Evolutionary conservation across 1,139 yeast genomes (phyloP), one percentile per base, ranked within the genome.

Genomic region (Schwanniomyces etchellsii): DNA sequence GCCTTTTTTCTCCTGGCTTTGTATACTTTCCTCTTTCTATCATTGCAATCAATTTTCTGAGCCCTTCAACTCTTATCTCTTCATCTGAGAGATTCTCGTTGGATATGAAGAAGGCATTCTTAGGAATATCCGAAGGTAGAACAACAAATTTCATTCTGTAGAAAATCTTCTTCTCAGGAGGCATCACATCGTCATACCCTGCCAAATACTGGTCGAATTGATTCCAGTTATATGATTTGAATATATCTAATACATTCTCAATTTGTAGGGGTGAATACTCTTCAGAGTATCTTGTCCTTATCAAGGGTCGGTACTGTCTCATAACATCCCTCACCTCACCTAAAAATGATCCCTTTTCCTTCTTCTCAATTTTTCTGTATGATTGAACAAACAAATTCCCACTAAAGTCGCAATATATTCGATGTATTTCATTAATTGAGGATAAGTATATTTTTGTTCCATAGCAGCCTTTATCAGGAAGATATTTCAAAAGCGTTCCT

Each of bases 201-300:
- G 97, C 96, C 15, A 91, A 56, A 16, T 76, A 70, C 49, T 88
- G 96, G 57, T 93, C 99, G 38, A 88, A 68, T 39, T 81, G 82
- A 45, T 89, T 89, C 98, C 98, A 93, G 40, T 89, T 88, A 39
- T 77, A 74, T 12, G 67, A 64, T 26, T 74, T 58, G 2, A 83
- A 70, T 27, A 64, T 63, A 4, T 64, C 65, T 32, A 72, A 71
- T 13, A 74, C 60, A 3, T 78, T 74, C 40, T 77, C 78, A 5
- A 81, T 69, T 35, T 62, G 64, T 1, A 85, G 70, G 2, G 72
- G 65, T n/a, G 74, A 58, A 47, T 81, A 88, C 11, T 64, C 70
- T 27, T 71, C 77, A 20, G 86, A 89, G 50, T 84, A 85, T 36
- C 93, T 64, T 0, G 97, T 85, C 49, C 89, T 73, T 5, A 89